Evolutionary conservation across 805 yeast genomes (phyloP).

Genomic region (Kluyveromyces wickerhamii): DNA sequence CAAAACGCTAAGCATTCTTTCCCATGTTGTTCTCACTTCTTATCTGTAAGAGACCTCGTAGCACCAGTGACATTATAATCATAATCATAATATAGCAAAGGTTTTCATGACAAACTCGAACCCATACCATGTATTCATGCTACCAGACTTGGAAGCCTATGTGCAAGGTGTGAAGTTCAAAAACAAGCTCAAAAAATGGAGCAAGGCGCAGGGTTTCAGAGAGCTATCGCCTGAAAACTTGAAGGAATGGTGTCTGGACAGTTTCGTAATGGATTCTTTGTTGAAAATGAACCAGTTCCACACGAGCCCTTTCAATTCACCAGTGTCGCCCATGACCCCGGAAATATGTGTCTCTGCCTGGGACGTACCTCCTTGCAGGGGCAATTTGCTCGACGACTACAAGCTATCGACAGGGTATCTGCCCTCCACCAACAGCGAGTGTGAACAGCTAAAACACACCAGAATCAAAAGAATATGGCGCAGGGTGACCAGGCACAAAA

Average conservation of each 20-base stretch:
- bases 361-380: slow-evolving; percentile 4
- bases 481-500: not conserved
- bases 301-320: slow-evolving; percentile 1
- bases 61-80: too few relatives aligned
- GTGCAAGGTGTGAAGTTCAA: slow-evolving; percentile 4
- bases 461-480: not conserved
- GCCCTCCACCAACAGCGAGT: too few relatives aligned
- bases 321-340: slow-evolving; percentile 2
- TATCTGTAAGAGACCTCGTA: too few relatives aligned
- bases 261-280: slow-evolving; percentile 2
- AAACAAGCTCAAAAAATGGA: slow-evolving; percentile 3
- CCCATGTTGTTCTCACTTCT: too few relatives aligned
- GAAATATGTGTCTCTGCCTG: not conserved
- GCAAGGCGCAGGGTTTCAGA: slow-evolving; percentile 4
- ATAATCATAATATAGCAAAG: too few relatives aligned
- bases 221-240: not conserved
- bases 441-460: not conserved
- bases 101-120: not conserved
- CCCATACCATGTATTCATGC: not conserved
- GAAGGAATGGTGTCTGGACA: slow-evolving; percentile 6
- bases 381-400: slow-evolving; percentile 4
- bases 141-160: slow-evolving; percentile 5
- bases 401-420: not conserved
- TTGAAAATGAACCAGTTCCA: slow-evolving; percentile 1
- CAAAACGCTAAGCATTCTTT: too few relatives aligned